Base-by-base conservation (phyloP, 495 filamentous ascomycete genomes). In the Tuber umbilicatum region DNA sequence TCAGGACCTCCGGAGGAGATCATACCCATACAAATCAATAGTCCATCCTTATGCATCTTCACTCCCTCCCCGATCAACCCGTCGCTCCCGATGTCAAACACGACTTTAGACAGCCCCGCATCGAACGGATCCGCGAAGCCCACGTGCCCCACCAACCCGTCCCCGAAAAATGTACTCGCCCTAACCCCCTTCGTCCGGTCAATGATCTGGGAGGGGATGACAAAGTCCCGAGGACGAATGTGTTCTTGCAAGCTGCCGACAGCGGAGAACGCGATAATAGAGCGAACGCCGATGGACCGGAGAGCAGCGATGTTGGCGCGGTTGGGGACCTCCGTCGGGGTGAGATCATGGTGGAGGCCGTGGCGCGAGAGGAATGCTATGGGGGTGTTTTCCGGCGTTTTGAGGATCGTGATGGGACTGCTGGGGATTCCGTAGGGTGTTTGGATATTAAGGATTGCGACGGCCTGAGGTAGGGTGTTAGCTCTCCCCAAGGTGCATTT, bases 121-220 rank as follows among this genome's bases (percentile, higher is more conserved):
- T 97, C 94, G 81, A 98, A 99, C 1, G 95, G 95, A 82, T 98
- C 94, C 45, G 91, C 95, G 83, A 99, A 98, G 60, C 93, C 91
- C 70, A 98, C 91, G 84, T 99, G 95, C 19, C 92, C 94, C 10
- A 99, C 95, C 69, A 97, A 88, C 39, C 95, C 95, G 70, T 88
- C 89, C 85, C 97, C 95, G 83, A 98, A 99, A 86, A 94, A 99
- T 9, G 95, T 98, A 83, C 92, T 97, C 5, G 95, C 93, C 6
- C 92, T 88, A 73, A 94, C 86, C 27, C 95, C 95, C 87, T 97
- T 97, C 78, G 95, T 99, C 76, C 95, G 93, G 85, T 99, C 95
- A 84, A 98, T 97, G 83, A 98, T 89, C 86, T 97, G 95, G 84
- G 97, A 93, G 23, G 93, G 94, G 21, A 99, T 87, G 47, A 97